Evolutionary conservation across 345 rosid species (phyloP).

Genomic region (Geranium brycei): DNA sequence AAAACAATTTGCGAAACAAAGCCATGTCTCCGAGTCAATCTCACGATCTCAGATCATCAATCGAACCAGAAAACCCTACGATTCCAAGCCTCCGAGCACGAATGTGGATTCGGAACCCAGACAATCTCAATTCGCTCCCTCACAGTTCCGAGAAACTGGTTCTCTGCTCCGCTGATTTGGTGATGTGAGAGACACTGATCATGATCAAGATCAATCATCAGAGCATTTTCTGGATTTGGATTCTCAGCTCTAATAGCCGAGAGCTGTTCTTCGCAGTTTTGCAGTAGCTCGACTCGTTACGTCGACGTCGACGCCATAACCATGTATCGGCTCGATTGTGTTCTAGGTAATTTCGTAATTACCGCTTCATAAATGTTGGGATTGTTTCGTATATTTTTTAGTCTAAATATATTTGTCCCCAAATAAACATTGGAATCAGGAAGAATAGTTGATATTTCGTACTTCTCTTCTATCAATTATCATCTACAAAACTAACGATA

Average conservation of each 20-base stretch:
- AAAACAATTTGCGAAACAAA: conserved; percentile 69
- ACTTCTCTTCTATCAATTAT: too few species aligned
- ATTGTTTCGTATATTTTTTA: too few species aligned
- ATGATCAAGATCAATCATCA: neutral
- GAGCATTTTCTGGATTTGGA: neutral
- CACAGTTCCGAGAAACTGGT: neutral
- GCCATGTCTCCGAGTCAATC: conserved; percentile 35
- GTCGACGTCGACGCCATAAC: too few species aligned
- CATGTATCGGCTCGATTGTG: too few species aligned
- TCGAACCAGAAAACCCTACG: conserved; percentile 5
- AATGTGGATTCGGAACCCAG: neutral
- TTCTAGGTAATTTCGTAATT: too few species aligned
- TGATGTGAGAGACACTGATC: too few species aligned
- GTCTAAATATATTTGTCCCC: too few species aligned
- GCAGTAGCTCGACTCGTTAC: neutral
- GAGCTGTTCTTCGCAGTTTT: neutral
- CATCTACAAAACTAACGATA: too few species aligned
- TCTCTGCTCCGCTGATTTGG: neutral
- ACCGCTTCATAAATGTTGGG: too few species aligned
- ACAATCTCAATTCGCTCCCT: too few species aligned
- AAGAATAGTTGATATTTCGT: too few species aligned
- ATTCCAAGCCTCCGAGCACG: neutral
- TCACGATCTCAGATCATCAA: neutral
- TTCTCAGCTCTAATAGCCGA: neutral
- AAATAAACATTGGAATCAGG: too few species aligned